phyloP scores from a whole-genome alignment of 352 stramenopile species.

The Phytopythium kandeliae region DNA sequence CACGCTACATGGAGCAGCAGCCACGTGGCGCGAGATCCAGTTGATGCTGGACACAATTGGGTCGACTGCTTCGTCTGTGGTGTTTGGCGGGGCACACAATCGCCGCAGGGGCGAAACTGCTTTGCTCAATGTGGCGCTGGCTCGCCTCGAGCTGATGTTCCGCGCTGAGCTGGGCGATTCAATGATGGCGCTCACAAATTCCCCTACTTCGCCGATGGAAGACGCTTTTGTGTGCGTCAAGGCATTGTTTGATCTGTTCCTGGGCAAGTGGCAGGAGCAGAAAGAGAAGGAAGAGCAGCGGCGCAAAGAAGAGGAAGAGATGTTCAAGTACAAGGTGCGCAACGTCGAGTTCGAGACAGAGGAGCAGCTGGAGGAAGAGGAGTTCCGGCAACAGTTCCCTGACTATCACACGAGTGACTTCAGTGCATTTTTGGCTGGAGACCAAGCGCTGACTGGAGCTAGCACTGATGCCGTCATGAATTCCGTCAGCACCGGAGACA shows the following conservation, averaged over 20 bases:
- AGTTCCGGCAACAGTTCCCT: constrained; percentile 92
- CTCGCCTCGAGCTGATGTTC: constrained; percentile 70
- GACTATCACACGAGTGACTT: constrained; percentile 84
- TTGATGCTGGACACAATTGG: constrained; percentile 43
- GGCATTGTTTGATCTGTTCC: constrained; percentile 78
- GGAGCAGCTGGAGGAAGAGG: constrained; percentile 79
- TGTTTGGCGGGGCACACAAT: constrained; percentile 31
- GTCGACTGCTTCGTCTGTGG: constrained; percentile 28
- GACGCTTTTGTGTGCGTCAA: constrained; percentile 55
- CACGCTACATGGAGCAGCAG: constrained; percentile 20
- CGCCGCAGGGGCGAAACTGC: constrained; percentile 66
- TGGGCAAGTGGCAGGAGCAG: constrained; percentile 82
- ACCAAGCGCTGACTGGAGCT: constrained; percentile 18
- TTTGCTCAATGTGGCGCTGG: constrained; percentile 58
- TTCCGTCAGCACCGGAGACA: constrained; percentile 20
- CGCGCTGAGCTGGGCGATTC: constrained; percentile 18
- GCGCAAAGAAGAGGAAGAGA: constrained; percentile 56
- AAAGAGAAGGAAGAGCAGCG: constrained; percentile 75
- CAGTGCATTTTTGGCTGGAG: constrained; percentile 47
- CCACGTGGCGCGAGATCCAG: constrained; percentile 81
- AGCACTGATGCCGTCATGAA: constrained; percentile 6
- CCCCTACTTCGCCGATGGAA: constrained; percentile 17
- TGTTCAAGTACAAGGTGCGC: constrained; percentile 86
- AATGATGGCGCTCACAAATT: constrained; percentile 14
- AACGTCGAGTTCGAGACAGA: constrained; percentile 77